phyloP scores from a whole-genome alignment of 306 rosid species.

The Urtica urens region DNA sequence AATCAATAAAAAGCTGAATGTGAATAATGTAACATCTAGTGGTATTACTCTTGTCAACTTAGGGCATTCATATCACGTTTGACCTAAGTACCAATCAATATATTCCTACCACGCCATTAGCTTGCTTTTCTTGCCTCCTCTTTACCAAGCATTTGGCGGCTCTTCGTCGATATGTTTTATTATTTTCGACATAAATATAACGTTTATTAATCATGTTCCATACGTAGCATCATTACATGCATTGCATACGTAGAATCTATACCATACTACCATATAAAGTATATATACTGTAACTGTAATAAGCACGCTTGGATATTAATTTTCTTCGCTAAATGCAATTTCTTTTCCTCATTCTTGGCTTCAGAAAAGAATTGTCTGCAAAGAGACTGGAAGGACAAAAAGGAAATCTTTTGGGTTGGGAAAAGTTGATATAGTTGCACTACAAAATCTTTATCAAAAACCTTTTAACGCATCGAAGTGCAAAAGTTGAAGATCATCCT shows the following conservation, averaged over 20 bases:
- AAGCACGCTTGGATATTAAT: too few relatives aligned
- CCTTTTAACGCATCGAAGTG: background rate
- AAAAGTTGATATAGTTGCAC: background rate
- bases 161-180: conserved; percentile 16
- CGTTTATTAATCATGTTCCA: conserved; percentile 17
- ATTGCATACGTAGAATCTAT: background rate
- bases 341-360: background rate
- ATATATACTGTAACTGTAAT: background rate
- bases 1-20: too few relatives aligned
- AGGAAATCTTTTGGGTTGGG: background rate
- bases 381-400: background rate
- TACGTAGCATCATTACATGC: conserved; percentile 5
- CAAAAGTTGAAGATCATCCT: background rate
- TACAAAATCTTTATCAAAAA: background rate
- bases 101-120: conserved; percentile 11
- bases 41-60: conserved; percentile 65
- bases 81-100: conserved; percentile 31
- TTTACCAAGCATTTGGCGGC: conserved; percentile 35
- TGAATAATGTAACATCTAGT: too few relatives aligned
- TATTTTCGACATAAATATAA: background rate
- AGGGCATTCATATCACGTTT: conserved; percentile 33
- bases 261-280: background rate
- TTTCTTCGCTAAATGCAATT: background rate
- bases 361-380: background rate
- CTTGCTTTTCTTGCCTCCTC: conserved; percentile 36